Conservation (phyloP, 495 filamentous ascomycete genomes). For the Pseudomonodictys pantanalensis region DNA sequence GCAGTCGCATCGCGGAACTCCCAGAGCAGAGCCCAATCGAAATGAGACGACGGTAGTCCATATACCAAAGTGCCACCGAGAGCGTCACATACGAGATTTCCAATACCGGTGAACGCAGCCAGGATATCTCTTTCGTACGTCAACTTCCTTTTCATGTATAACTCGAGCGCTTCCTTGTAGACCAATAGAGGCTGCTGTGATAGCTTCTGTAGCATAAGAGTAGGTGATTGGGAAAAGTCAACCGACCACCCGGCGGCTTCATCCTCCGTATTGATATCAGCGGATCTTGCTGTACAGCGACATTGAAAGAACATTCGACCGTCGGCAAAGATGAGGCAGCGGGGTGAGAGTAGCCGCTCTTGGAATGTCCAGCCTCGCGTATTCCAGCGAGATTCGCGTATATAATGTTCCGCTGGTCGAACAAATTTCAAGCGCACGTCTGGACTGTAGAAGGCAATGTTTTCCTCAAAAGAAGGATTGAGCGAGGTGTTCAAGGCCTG, state of each 20-base stretch:
- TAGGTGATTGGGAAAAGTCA: slow-evolving; percentile 24
- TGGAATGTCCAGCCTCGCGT: slow-evolving; percentile 26
- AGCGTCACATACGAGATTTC: slow-evolving; percentile 20
- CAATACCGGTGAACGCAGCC: slow-evolving; percentile 38
- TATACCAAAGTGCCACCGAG: slow-evolving; percentile 29
- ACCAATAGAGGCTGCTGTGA: slow-evolving; percentile 29
- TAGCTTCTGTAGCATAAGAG: slow-evolving; percentile 31
- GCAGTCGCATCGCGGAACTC: slow-evolving; percentile 4
- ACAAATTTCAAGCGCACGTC: slow-evolving; percentile 1
- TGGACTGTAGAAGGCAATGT: slow-evolving; percentile 1
- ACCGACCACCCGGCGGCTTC: slow-evolving; percentile 34
- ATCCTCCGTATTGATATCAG: slow-evolving; percentile 32
- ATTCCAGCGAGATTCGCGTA: slow-evolving; percentile 14
- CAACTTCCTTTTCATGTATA: slow-evolving; percentile 37
- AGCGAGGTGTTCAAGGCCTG: background rate
- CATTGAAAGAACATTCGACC: slow-evolving; percentile 30
- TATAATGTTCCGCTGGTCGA: slow-evolving; percentile 5
- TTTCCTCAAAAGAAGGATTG: background rate
- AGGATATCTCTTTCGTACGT: slow-evolving; percentile 37
- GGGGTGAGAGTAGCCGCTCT: slow-evolving; percentile 14
- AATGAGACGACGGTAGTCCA: slow-evolving; percentile 39
- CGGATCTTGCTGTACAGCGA: slow-evolving; percentile 28
- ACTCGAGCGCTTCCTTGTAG: slow-evolving; percentile 33
- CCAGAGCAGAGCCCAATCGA: slow-evolving; percentile 40
- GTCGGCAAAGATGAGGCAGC: slow-evolving; percentile 19